A percentile compares a stretch with the other conserved stretches of the same genome.
phyloP scores from a whole-genome alignment of 2,329 filamentous ascomycete genomes.

The Alternaria arborescens region DNA sequence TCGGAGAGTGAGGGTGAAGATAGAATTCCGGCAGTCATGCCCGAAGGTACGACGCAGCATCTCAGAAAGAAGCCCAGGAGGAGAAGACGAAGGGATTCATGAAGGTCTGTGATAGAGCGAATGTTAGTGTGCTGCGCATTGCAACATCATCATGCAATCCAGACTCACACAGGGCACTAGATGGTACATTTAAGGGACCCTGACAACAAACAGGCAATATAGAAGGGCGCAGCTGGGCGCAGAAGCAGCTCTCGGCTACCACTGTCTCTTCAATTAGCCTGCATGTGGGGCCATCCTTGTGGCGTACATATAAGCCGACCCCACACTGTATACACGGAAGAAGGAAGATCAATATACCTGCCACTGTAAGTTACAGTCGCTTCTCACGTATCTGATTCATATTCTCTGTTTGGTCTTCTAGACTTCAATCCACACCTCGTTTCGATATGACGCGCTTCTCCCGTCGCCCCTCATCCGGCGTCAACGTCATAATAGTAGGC shows the following conservation, averaged over 20 bases:
- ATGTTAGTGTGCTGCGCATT: background rate
- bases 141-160: background rate
- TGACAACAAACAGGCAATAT: background rate
- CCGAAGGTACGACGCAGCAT: background rate
- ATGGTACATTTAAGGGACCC: too few species aligned
- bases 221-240: background rate
- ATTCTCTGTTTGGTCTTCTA: background rate
- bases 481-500: constrained; percentile 59
- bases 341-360: background rate
- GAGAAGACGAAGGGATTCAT: background rate
- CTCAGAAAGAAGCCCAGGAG: background rate
- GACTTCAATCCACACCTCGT: background rate
- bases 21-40: background rate
- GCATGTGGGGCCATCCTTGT: constrained; percentile 12
- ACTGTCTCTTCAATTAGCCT: background rate
- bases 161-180: too few species aligned
- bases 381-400: background rate
- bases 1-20: background rate
- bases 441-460: constrained; percentile 26
- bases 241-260: background rate
- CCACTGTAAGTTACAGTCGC: background rate
- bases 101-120: background rate
- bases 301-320: constrained; percentile 1
- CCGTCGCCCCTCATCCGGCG: constrained; percentile 28
- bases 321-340: constrained; percentile 4